Conservation (phyloP, 805 yeast species). For the Scheffersomyces stipitis region DNA sequence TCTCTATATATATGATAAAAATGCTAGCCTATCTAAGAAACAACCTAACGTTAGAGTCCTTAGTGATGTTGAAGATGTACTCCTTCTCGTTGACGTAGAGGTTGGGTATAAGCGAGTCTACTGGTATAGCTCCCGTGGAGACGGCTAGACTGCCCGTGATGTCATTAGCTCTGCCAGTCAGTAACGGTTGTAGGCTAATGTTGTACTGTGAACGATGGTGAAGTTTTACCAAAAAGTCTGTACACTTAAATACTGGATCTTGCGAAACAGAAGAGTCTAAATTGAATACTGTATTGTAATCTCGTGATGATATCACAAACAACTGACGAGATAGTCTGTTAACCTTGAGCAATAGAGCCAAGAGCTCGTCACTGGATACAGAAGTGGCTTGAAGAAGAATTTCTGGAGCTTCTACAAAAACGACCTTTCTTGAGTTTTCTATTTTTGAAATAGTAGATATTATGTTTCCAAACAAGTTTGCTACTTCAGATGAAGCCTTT, state of each 20-base stretch:
- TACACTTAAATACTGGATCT: conserved; percentile 40
- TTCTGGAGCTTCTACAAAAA: conserved; percentile 50
- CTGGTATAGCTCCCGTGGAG: conserved; percentile 51
- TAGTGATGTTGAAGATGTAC: conserved; percentile 57
- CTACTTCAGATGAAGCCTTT: conserved; percentile 13
- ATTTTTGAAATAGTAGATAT: conserved; percentile 6
- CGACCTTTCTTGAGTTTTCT: conserved; percentile 14
- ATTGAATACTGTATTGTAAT: conserved; percentile 33
- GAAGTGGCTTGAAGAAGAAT: conserved; percentile 44
- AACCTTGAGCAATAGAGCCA: conserved; percentile 32
- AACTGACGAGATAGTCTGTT: conserved; percentile 32
- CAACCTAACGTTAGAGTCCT: conserved; percentile 50
- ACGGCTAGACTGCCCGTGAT: conserved; percentile 71
- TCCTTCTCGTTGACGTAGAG: conserved; percentile 53
- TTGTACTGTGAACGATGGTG: conserved; percentile 52
- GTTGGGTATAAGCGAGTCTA: conserved; percentile 11
- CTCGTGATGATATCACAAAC: conserved; percentile 38
- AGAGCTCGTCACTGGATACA: conserved; percentile 33
- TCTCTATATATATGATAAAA: not conserved
- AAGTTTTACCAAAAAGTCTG: conserved; percentile 48
- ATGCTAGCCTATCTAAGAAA: conserved; percentile 35
- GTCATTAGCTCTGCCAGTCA: conserved; percentile 81
- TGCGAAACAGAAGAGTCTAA: conserved; percentile 16
- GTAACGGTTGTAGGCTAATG: conserved; percentile 62
- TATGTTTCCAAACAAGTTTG: conserved; percentile 17